Evolutionary conservation across 768 basidiomycete species (phyloP), one percentile per base, ranked within the genome.

Genomic region (Rhodotorula kratochvilovae): DNA sequence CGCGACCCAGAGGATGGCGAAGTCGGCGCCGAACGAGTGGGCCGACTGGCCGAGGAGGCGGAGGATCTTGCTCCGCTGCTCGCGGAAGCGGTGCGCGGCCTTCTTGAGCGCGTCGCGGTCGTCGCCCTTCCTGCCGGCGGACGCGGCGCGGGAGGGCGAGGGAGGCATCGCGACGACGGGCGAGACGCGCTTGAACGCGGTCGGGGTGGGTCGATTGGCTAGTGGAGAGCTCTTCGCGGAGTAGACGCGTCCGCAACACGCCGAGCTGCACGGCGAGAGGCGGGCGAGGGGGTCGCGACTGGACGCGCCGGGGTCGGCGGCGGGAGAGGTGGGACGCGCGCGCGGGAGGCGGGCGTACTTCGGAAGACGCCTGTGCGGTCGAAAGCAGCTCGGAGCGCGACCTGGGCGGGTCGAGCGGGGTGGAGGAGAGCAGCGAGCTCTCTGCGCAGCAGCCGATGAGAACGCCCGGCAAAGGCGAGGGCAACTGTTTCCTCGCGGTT

Each of bases 11-110:
- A 81, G 70, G 55, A 82, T 78, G 57, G 81, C 80, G 74, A 81
- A 82, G 45, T 82, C 81, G 19, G 77, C 78, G 29, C 81, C 81
- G 65, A 81, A 82, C 76, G 81, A 79, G 70, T 80, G 79, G 3
- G 80, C 78, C 23, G 79, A 75, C 66, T 79, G 79, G 48, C 82
- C 82, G 39, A 82, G 79, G 0, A 77, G 71, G 27, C 80, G 79
- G 7, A 82, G 79, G 74, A 82, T 81, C 43, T 79, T 66, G 54
- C 79, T 78, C 50, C 81, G 78, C 62, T 80, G n/a, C 11, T 15
- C 25, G 42, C 54, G 63, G 53, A 61, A 61, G 63, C 29, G 36
- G 12, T 31, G 57, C 27, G 33, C 36, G 3, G 36, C 57, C 17
- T 27, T 12, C 13, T 17, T 16, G 31, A 27, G 21, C 36, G 33